Base-by-base conservation (phyloP, 345 rosid genomes). In the Rhodamnia rubescens region DNA sequence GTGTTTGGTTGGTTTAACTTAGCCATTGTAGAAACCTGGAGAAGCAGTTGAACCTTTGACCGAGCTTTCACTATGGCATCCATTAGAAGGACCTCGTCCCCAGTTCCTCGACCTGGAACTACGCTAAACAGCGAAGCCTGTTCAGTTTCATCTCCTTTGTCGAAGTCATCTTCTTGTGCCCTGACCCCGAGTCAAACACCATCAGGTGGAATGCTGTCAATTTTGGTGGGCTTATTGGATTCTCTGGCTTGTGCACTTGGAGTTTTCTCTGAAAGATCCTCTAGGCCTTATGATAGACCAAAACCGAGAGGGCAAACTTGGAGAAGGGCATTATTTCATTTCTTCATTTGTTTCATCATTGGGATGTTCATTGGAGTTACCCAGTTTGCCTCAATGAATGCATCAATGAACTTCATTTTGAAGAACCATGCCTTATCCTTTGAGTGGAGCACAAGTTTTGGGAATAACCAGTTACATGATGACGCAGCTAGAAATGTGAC, bases 71-170 rank as follows among this genome's bases (percentile, higher is more conserved):
- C 14, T n/a, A 93, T 93, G 96, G 92, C 95, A 83, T 93, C 95
- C 69, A 90, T 94, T 83, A 90, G 94, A 88, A 91, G 95, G 88
- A 87, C 94, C 51, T 83, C 90, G 86, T 91, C 93, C 64, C 95
- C 94, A 0, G 89, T 94, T 64, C 92, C 94, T 69, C 86, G 92
- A 82, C 89, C 89, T 12, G 94, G 93, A 59, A 81, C 86, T 78
- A 84, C 84, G 22, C 44, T 85, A 80, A 91, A 82, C 82, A 94
- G 93, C 26, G 95, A 92, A 85, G 94, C 90, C 69, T 88, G 87
- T 86, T 88, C 87, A 6, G 92, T 87, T 78, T 88, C 96, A 88
- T 94, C 94, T 83, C 93, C 94, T 15, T 84, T 93, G 84, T 92
- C 95, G 6, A 93, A 90, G 85, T 90, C 92, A 22, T 88, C 95